Base-by-base conservation (phyloP, 495 filamentous ascomycete genomes). In the Friedmanniomyces endolithicus region DNA sequence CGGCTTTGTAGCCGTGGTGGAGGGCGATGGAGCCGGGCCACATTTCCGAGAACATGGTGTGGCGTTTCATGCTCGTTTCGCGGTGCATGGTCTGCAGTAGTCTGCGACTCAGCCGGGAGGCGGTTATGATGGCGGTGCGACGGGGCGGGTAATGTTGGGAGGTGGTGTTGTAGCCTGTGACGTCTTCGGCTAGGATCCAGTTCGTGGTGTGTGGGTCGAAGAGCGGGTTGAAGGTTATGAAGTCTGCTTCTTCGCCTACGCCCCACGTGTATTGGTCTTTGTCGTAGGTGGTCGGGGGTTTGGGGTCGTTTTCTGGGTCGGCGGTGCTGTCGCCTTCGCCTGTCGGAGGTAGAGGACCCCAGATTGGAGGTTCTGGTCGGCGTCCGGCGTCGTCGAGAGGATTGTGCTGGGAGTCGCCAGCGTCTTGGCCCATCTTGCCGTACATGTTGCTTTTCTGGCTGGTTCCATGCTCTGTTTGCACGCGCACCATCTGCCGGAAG, bases 41-140 rank as follows among this genome's bases (percentile, higher is more conserved):
- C 89, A 96, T 96, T 68, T 98, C 92, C 0, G 87, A 85, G 72
- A 95, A 97, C 71, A 92, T 90, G 59, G 83, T 84, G 69, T 90
- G 90, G 49, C 84, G 86, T 50, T 83, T 75, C 61, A 86, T 76
- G 1, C 78, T 78, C 22, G 86, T 94, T 64, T 95, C 90, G 52
- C 78, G 75, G 71, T 98, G 92, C 92, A 98, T 98, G 22, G 82
- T 83, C 43, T 74, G 65, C 29, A 98, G 78, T 1, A 98, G 78
- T 35, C 85, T 81, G 52, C 83, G 81, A 14, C 87, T 94, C 57
- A 96, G 81, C 19, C 92, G 81, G 1, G 80, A 82, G 1, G 87
- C 81, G 0, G 90, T 88, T 64, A 94, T 86, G 69, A 98, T 95
- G 16, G 90, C 85, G 40, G 85, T 81, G 33, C 94, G 83, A 0